These are phyloP conservation scores for Venturia pyrina DNA, from an alignment of 2,329 filamentous ascomycete species.

Conservation along the genomic window DNA sequence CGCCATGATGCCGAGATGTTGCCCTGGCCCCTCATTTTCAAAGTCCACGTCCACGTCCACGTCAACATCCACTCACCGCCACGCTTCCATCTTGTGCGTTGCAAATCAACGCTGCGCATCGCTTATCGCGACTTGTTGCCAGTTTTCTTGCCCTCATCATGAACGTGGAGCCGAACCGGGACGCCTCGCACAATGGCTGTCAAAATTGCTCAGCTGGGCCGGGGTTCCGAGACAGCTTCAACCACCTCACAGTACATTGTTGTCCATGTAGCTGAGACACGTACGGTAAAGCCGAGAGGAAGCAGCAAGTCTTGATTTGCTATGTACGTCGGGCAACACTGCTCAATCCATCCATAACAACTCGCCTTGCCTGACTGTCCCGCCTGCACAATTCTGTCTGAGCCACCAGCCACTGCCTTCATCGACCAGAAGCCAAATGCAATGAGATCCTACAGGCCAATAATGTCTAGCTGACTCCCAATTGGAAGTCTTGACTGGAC, in stretches of 20 bases:
- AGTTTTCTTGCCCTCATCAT: neutral
- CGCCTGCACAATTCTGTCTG: neutral
- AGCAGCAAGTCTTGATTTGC: neutral
- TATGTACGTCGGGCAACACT: neutral
- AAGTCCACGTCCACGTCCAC: neutral
- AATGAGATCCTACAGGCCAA: neutral
- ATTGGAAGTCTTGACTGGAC: no score
- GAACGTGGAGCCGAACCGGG: neutral
- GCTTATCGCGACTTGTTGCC: neutral
- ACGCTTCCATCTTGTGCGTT: neutral
- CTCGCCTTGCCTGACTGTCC: neutral
- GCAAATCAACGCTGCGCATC: neutral
- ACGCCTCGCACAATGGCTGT: neutral
- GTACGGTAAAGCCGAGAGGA: neutral
- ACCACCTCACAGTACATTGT: neutral
- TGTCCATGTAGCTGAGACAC: neutral
- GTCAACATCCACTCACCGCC: neutral
- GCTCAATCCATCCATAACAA: neutral
- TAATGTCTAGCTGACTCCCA: no score
- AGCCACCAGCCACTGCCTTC: neutral
- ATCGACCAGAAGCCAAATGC: neutral
- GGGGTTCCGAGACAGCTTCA: neutral
- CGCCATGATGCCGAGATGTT: neutral
- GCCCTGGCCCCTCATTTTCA: neutral
- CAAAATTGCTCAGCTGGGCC: neutral